Percentiles rank a stretch among this genome's conserved stretches.
phyloP scores from a whole-genome alignment of 805 yeast genomes.

The Kockiozyma suomiensis region DNA sequence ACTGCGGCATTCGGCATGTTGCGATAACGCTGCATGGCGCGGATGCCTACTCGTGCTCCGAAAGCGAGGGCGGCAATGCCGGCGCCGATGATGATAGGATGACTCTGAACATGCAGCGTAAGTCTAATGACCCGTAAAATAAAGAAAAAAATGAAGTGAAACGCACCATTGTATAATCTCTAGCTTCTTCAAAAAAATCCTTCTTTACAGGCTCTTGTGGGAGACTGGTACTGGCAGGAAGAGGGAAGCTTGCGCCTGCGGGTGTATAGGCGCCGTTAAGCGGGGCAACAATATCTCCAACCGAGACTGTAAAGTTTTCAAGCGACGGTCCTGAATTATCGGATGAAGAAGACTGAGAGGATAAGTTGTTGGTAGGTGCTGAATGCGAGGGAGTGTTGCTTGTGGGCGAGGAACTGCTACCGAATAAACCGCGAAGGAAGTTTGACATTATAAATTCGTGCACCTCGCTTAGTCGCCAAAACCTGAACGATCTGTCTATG shows the following conservation, averaged over 20 bases:
- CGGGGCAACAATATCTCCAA: conserved; percentile 22
- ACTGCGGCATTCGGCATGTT: conserved; percentile 16
- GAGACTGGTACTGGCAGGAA: neutral
- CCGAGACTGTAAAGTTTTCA: conserved; percentile 15
- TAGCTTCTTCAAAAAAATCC: conserved; percentile 20
- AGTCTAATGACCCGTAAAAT: neutral
- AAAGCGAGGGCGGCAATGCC: conserved; percentile 36
- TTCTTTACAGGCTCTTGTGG: neutral
- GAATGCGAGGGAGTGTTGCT: neutral
- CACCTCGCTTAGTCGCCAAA: too few species aligned
- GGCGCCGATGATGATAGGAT: conserved; percentile 35
- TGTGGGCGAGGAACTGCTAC: conserved; percentile 10
- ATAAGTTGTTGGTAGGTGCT: neutral
- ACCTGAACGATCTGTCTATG: too few species aligned
- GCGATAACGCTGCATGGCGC: conserved; percentile 32
- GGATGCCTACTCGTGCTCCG: conserved; percentile 34
- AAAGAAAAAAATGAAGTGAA: neutral
- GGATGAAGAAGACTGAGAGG: neutral
- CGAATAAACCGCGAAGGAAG: conserved; percentile 15
- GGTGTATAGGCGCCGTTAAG: conserved; percentile 5
- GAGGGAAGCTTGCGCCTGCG: neutral
- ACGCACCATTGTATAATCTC: conserved; percentile 31
- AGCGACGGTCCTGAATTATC: conserved; percentile 1
- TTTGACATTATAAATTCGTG: conserved; percentile 14
- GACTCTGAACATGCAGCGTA: conserved; percentile 25